Percentiles rank a stretch among this genome's conserved stretches.
These are phyloP conservation scores for Zoysia matrella DNA, from an alignment of 202 grass and related monocot genomes.

Conservation along the genomic window DNA sequence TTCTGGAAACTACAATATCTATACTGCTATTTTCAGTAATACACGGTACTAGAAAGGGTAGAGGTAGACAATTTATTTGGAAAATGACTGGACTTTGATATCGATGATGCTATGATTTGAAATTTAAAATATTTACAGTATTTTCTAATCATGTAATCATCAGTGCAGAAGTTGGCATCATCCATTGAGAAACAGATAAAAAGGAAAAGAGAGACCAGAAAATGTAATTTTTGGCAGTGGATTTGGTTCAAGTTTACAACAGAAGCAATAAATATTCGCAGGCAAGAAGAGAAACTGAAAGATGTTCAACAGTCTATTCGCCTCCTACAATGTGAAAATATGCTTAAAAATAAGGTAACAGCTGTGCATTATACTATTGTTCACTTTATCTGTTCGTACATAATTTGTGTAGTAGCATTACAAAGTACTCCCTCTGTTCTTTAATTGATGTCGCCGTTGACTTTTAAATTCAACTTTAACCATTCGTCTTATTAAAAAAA, in stretches of 20 bases:
- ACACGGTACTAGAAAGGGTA: background rate
- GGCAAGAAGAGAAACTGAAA: constrained; percentile 60
- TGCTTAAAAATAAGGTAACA: constrained; percentile 73
- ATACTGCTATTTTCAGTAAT: background rate
- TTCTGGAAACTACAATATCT: background rate
- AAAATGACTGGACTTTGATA: background rate
- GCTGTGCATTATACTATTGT: background rate
- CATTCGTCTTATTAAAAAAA: no score
- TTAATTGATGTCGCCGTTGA: no score
- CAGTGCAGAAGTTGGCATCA: constrained; percentile 55
- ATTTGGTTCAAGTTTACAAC: constrained; percentile 56
- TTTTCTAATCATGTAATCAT: constrained; percentile 11
- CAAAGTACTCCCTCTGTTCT: background rate
- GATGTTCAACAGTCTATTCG: constrained; percentile 53
- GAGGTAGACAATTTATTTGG: background rate
- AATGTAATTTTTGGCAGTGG: constrained; percentile 44
- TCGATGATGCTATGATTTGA: background rate
- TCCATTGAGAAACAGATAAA: constrained; percentile 67
- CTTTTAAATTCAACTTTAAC: no score
- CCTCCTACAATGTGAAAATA: constrained; percentile 64
- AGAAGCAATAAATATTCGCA: constrained; percentile 35
- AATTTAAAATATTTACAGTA: background rate
- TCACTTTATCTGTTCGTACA: background rate
- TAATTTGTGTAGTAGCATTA: background rate
- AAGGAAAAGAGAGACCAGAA: constrained; percentile 39